Percentiles rank a stretch among this genome's conserved stretches.
phyloP scores from a whole-genome alignment of 208 protist genomes.

The Trichomonas vaginalis region DNA sequence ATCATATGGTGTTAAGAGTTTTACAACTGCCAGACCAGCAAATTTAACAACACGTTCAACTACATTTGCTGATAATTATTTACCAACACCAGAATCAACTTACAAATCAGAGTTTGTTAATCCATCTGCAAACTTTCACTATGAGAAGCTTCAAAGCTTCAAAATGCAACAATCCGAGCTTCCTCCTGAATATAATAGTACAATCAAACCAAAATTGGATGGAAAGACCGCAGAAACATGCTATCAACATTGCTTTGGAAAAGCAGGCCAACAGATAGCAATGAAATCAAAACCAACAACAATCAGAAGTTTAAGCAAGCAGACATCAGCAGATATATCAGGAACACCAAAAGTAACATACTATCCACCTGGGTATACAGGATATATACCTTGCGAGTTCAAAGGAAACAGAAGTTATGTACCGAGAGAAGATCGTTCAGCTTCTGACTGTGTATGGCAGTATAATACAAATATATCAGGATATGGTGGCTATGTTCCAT shows the following conservation, averaged over 20 bases:
- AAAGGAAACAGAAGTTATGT: background rate
- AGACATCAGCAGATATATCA: background rate
- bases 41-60: background rate
- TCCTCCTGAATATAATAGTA: background rate
- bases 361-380: background rate
- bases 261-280: background rate
- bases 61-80: background rate
- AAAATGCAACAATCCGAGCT: background rate
- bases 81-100: background rate
- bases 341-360: background rate
- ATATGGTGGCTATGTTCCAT: background rate
- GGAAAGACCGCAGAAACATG: background rate
- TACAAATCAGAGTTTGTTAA: background rate
- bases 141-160: background rate
- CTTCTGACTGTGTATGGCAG: background rate
- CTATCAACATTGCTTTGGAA: background rate
- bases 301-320: background rate
- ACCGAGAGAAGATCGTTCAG: background rate
- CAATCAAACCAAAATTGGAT: background rate
- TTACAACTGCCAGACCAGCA: background rate
- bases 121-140: background rate
- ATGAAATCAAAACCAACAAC: background rate
- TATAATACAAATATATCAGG: background rate
- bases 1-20: background rate
- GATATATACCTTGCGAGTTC: background rate